Evolutionary conservation across 2,329 filamentous ascomycete genomes (phyloP).

Genomic region (Fusarium chaquense): DNA sequence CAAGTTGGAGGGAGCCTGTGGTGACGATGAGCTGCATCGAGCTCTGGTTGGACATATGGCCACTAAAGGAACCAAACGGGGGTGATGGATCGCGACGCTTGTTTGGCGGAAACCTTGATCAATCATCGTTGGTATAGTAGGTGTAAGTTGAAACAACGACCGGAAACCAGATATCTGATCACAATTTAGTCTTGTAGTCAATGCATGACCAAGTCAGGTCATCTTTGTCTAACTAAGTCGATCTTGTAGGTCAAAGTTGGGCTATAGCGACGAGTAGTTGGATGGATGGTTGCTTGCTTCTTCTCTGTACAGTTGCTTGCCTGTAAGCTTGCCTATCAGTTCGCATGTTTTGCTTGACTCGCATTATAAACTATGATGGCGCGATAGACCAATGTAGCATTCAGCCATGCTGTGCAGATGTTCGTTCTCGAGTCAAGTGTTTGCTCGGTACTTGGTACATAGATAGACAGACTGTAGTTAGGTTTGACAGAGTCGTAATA

Average conservation of each 20-base stretch:
- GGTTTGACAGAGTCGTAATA: conserved; percentile 5
- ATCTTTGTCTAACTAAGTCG: conserved; percentile 14
- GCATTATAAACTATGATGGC: conserved; percentile 11
- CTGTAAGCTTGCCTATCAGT: conserved; percentile 19
- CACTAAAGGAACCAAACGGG: conserved; percentile 6
- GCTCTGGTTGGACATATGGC: conserved; percentile 36
- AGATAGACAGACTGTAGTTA: neutral
- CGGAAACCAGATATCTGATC: conserved; percentile 26
- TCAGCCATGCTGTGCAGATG: conserved; percentile 1
- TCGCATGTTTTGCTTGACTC: conserved; percentile 30
- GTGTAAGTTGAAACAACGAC: conserved; percentile 36
- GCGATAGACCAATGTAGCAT: neutral
- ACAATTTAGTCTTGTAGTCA: conserved; percentile 14
- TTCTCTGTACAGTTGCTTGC: conserved; percentile 8
- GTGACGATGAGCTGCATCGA: conserved; percentile 27
- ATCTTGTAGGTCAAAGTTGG: conserved; percentile 3
- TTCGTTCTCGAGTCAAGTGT: conserved; percentile 27
- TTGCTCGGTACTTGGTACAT: neutral
- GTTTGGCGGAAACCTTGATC: conserved; percentile 25
- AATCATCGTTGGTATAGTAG: conserved; percentile 22
- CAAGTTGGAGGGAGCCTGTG: conserved; percentile 38
- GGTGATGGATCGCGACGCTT: conserved; percentile 23
- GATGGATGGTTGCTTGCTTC: conserved; percentile 13
- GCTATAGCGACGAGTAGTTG: neutral
- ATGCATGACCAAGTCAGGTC: conserved; percentile 19